Base-by-base conservation (phyloP, 106 monocot species). In the Allium sativum region DNA sequence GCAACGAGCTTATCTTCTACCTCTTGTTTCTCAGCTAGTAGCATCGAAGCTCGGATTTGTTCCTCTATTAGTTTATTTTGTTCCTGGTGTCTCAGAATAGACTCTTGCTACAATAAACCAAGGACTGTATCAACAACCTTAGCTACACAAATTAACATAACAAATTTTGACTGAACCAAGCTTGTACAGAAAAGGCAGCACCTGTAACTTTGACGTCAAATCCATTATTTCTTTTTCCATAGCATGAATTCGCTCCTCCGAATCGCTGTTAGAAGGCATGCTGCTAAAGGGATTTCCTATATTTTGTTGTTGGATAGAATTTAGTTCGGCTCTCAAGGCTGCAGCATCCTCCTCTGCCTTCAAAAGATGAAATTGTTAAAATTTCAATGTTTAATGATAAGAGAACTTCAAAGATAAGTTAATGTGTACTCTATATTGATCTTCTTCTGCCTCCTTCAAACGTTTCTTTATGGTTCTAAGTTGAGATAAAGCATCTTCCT, bases 341-440 rank as follows among this genome's bases (percentile, higher is more conserved):
- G 98, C 92, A 70, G 92, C 87, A 76, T 92, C 92, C 73, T 92
- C 92, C 82, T 98, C 98, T 45, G 98, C 98, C 98, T 98, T 56
- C 65, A 41, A 42, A 44, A 59, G 15, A 63, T 51, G 65, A 56
- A 41, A 40, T 13, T 53, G 72, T 53, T 80, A 45, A 9, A 70
- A 2, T 40, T 59, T 57, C 22, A 61, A 51, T 8, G 56, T 44
- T 18, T 61, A 17, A 56, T 21, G 9, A 9, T 59, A 11, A 44
- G 16, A 16, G 40, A 16, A 42, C 18, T 16, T 40, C 8, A 6
- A 56, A 19, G 45, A 48, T 41, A 70, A 45, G 45, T 57, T 44
- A 62, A 45, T 53, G 67, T 69, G 65, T 80, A 92, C 92, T 74
- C 81, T 77, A 72, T 92, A 98, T 67, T 98, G 98, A 21, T 98